Conservation (phyloP, 163 green algal species). For the Scenedesmus sp. region DNA sequence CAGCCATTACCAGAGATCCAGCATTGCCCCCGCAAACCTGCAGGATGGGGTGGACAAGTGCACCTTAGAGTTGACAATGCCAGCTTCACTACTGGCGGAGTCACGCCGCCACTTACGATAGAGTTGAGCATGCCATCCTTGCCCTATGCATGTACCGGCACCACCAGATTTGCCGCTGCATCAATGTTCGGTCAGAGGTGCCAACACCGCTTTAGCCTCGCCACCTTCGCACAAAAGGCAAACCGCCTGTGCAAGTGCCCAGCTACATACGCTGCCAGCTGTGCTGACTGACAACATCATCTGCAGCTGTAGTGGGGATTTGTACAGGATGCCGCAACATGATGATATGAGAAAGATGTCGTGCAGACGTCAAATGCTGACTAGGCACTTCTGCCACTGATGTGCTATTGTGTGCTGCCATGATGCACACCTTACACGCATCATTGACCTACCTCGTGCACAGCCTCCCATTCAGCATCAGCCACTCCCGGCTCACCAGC, state of each 20-base stretch:
- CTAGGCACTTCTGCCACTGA: neutral
- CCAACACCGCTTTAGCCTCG: neutral
- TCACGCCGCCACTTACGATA: neutral
- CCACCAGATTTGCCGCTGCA: neutral
- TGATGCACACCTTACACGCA: neutral
- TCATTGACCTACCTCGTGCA: conserved; percentile 18
- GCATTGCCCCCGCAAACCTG: conserved; percentile 14
- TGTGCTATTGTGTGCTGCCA: neutral
- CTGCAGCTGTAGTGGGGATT: neutral
- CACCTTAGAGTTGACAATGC: neutral
- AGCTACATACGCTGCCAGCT: neutral
- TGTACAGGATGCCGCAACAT: neutral
- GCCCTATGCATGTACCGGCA: neutral
- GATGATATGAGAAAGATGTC: neutral
- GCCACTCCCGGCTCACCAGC: neutral
- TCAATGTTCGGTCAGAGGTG: neutral
- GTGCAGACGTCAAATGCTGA: neutral
- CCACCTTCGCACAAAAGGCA: neutral
- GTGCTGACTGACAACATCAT: neutral
- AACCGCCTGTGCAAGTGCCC: neutral
- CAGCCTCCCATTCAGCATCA: conserved; percentile 1
- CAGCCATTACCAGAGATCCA: conserved; percentile 6
- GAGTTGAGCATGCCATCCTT: neutral
- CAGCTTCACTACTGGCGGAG: neutral
- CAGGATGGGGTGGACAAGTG: neutral